These are phyloP conservation scores for Sequoia sempervirens DNA, from an alignment of 75 land plant species.

Conservation along the genomic window DNA sequence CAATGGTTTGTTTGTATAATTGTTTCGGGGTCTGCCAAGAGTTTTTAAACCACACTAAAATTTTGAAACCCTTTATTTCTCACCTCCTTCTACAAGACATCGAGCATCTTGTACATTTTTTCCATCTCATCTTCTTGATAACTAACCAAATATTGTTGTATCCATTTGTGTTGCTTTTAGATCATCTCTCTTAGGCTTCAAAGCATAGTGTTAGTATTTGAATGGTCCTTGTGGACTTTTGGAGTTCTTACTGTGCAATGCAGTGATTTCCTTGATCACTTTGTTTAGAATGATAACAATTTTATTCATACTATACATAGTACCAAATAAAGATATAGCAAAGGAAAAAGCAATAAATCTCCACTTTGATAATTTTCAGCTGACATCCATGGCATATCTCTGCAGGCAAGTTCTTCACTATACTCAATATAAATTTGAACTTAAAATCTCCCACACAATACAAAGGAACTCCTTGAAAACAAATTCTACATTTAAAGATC, in stretches of 20 bases:
- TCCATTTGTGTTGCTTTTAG: too few relatives aligned
- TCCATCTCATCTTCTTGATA: too few relatives aligned
- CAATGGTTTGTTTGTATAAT: too few relatives aligned
- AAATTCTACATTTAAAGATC: constrained; percentile 30
- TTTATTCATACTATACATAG: constrained; percentile 70
- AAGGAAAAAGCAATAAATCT: constrained; percentile 61
- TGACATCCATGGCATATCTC: constrained; percentile 56
- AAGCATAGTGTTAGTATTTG: constrained; percentile 86
- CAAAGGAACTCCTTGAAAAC: constrained; percentile 44
- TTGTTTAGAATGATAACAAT: too few relatives aligned
- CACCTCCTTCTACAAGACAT: too few relatives aligned
- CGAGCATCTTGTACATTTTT: too few relatives aligned
- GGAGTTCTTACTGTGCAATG: constrained; percentile 57
- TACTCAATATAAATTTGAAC: constrained; percentile 52
- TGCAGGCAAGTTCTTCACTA: constrained; percentile 63
- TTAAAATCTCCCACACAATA: constrained; percentile 61
- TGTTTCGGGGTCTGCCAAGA: too few relatives aligned
- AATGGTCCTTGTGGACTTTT: constrained; percentile 85
- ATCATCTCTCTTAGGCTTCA: too few relatives aligned
- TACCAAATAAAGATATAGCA: constrained; percentile 71
- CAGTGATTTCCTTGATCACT: constrained; percentile 45
- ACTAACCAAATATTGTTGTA: too few relatives aligned
- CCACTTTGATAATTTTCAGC: constrained; percentile 12
- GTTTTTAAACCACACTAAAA: too few relatives aligned
- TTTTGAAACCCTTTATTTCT: too few relatives aligned